phyloP scores from a whole-genome alignment of 192 early-diverging fungal species.

The Allomyces javanicus region DNA sequence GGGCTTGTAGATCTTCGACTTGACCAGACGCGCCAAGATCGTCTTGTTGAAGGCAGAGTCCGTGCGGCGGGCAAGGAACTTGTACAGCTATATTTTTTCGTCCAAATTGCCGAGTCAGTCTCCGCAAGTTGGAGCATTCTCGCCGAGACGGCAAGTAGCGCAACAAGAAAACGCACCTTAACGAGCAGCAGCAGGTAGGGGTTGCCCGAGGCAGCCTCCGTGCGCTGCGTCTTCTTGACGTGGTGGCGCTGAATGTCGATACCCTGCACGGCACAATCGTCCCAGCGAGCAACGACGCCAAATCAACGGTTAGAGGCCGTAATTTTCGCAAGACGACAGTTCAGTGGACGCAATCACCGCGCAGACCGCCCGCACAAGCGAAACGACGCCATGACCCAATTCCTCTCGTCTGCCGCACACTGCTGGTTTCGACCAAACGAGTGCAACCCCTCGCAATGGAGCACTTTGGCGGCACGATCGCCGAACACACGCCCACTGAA shows the following conservation, averaged over 20 bases:
- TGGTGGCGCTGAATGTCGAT: conserved; percentile 98
- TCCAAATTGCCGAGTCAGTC: conserved; percentile 2
- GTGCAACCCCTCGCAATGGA: too few species aligned
- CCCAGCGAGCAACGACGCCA: too few species aligned
- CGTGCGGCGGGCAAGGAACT: conserved; percentile 97
- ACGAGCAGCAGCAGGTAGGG: conserved; percentile 96
- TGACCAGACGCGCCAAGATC: conserved; percentile 91
- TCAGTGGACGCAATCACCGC: too few species aligned
- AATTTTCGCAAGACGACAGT: too few species aligned
- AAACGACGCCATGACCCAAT: too few species aligned
- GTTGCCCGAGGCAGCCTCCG: conserved; percentile 79
- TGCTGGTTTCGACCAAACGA: too few species aligned
- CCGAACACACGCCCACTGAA: too few species aligned
- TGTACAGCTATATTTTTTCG: conserved; percentile 54
- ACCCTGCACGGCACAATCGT: conserved; percentile 37
- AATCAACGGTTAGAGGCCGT: too few species aligned
- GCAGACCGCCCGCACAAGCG: too few species aligned
- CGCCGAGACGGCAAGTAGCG: neutral
- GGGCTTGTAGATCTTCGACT: conserved; percentile 94
- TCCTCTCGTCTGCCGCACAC: too few species aligned
- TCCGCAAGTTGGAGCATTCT: neutral
- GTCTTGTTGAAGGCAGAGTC: conserved; percentile 98
- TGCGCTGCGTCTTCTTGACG: conserved; percentile 80
- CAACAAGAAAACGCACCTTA: conserved; percentile 49
- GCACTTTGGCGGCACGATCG: too few species aligned